phyloP scores from a whole-genome alignment of 1,139 yeast genomes.

The Taphrina confusa region DNA sequence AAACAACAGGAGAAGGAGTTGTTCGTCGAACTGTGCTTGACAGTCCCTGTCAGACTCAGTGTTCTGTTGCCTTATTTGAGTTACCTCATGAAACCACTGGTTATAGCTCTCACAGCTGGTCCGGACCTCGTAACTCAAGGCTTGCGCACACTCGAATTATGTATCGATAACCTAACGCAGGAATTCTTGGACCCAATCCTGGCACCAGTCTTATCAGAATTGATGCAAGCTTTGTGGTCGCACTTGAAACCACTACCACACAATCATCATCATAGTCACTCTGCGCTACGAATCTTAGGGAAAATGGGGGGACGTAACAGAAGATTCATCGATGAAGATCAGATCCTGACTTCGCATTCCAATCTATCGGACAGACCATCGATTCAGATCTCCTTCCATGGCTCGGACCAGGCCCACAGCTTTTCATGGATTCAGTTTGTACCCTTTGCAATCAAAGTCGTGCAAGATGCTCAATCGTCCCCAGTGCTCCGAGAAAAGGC shows the following conservation, averaged over 20 bases:
- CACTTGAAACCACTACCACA: constrained; percentile 90
- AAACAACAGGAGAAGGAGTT: constrained; percentile 89
- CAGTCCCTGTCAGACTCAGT: constrained; percentile 91
- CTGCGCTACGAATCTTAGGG: constrained; percentile 88
- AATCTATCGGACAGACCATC: constrained; percentile 56
- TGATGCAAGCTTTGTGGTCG: constrained; percentile 89
- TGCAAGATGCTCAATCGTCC: constrained; percentile 68
- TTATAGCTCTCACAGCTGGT: constrained; percentile 83
- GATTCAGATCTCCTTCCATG: constrained; percentile 57
- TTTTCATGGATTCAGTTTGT: constrained; percentile 32
- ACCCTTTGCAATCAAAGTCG: constrained; percentile 36
- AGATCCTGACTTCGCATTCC: constrained; percentile 65
- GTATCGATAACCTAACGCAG: constrained; percentile 94
- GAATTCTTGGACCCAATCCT: constrained; percentile 96
- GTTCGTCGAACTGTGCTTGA: constrained; percentile 88
- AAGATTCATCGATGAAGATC: constrained; percentile 73
- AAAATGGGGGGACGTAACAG: constrained; percentile 96
- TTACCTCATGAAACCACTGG: constrained; percentile 85
- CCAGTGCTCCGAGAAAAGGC: constrained; percentile 74
- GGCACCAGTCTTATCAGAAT: constrained; percentile 92
- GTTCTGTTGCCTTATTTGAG: constrained; percentile 90
- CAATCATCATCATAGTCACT: constrained; percentile 89
- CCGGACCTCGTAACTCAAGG: constrained; percentile 95
- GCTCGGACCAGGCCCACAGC: constrained; percentile 27
- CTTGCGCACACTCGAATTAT: constrained; percentile 86